These are phyloP conservation scores for Leucosporidium yakuticum DNA, from an alignment of 768 basidiomycete species.

Conservation along the genomic window DNA sequence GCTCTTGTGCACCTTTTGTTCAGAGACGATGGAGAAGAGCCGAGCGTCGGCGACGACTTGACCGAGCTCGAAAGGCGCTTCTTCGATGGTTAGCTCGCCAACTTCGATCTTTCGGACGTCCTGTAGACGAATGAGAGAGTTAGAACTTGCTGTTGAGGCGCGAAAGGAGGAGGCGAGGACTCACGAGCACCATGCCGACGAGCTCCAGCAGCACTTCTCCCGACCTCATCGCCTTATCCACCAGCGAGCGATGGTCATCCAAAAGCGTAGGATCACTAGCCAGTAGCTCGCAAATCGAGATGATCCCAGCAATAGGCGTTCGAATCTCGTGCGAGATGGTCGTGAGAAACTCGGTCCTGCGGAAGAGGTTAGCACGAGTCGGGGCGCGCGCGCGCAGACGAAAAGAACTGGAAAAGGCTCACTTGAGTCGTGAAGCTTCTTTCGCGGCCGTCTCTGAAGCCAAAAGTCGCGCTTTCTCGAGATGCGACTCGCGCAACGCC, in stretches of 20 bases:
- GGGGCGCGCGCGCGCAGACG: no score
- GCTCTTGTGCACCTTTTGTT: constrained; percentile 24
- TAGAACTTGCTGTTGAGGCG: neutral
- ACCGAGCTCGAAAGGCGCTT: constrained; percentile 20
- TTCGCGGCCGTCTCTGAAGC: constrained; percentile 30
- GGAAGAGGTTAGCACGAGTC: no score
- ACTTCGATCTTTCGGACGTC: constrained; percentile 37
- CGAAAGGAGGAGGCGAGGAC: neutral
- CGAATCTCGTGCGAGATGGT: constrained; percentile 34
- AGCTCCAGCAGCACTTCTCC: constrained; percentile 32
- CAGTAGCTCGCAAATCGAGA: constrained; percentile 31
- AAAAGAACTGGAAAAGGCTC: no score
- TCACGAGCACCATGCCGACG: constrained; percentile 16
- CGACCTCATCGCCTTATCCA: constrained; percentile 32
- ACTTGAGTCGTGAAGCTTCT: constrained; percentile 34
- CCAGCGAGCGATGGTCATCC: neutral
- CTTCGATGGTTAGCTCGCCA: constrained; percentile 30
- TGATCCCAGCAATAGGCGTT: constrained; percentile 31
- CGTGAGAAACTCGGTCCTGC: constrained; percentile 29
- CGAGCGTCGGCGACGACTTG: constrained; percentile 27
- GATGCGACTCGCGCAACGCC: no score
- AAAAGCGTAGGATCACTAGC: constrained; percentile 6
- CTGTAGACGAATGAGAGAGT: constrained; percentile 1
- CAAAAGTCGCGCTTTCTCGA: no score
- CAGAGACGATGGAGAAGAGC: constrained; percentile 20